phyloP scores from a whole-genome alignment of 164 flowering plant species.

The Magnolia changhungtana region DNA sequence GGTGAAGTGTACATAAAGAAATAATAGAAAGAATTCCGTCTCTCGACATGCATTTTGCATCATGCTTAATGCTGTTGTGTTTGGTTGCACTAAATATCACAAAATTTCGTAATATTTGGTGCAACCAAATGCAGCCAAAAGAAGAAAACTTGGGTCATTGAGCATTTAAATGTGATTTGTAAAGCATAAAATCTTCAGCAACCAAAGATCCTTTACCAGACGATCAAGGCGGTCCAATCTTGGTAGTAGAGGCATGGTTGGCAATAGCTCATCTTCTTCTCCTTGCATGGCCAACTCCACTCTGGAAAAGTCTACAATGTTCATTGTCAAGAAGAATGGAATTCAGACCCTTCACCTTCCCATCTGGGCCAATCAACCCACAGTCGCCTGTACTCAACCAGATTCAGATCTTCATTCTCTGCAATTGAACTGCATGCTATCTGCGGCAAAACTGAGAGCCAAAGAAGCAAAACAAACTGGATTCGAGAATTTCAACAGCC shows the following conservation, averaged over 20 bases:
- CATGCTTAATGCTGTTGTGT: too few relatives aligned
- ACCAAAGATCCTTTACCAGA: constrained; percentile 30
- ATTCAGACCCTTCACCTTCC: not conserved
- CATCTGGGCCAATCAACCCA: not conserved
- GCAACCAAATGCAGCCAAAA: too few relatives aligned
- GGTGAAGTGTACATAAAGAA: too few relatives aligned
- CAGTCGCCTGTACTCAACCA: not conserved
- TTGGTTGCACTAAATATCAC: too few relatives aligned
- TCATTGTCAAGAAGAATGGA: not conserved
- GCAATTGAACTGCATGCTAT: not conserved
- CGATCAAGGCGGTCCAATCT: constrained; percentile 60
- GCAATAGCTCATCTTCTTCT: constrained; percentile 17
- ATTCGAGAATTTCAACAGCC: not conserved
- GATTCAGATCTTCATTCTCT: not conserved
- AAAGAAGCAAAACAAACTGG: not conserved
- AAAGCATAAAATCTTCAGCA: not conserved
- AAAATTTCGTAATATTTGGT: too few relatives aligned
- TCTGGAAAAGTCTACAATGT: not conserved
- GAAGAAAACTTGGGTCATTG: not conserved
- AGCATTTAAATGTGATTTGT: not conserved
- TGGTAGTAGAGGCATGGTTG: constrained; percentile 32
- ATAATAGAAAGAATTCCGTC: too few relatives aligned
- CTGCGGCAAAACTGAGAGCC: too few relatives aligned
- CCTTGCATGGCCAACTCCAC: constrained; percentile 10
- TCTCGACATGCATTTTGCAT: too few relatives aligned